Percentiles rank a stretch among this genome's conserved stretches.
Conservation (phyloP, 257 asterid genomes). For the Solanum peruvianum region DNA sequence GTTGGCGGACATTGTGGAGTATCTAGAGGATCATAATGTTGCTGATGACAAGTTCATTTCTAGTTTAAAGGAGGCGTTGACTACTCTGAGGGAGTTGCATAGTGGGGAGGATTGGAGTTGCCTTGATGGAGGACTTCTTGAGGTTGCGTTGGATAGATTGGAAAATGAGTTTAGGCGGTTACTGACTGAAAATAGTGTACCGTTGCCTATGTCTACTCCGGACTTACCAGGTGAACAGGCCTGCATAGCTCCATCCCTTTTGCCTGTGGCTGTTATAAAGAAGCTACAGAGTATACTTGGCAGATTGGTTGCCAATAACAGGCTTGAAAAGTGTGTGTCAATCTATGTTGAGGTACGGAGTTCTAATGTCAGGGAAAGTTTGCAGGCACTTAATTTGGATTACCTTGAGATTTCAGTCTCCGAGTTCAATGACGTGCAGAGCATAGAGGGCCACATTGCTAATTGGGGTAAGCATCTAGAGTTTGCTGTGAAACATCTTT, state of each 20-base stretch:
- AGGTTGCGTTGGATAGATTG: slow-evolving; percentile 48
- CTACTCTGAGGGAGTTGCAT: slow-evolving; percentile 39
- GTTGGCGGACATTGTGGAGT: slow-evolving; percentile 82
- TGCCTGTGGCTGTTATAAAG: slow-evolving; percentile 62
- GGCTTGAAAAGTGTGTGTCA: slow-evolving; percentile 64
- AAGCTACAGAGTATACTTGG: slow-evolving; percentile 72
- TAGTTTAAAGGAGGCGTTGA: slow-evolving; percentile 44
- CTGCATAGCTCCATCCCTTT: slow-evolving; percentile 60
- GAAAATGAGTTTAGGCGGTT: slow-evolving; percentile 62
- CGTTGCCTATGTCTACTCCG: slow-evolving; percentile 54
- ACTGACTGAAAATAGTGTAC: slow-evolving; percentile 44
- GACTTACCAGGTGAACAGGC: slow-evolving; percentile 42
- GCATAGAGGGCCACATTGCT: slow-evolving; percentile 61
- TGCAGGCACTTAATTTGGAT: slow-evolving; percentile 76
- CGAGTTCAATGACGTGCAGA: slow-evolving; percentile 66
- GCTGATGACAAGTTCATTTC: slow-evolving; percentile 57
- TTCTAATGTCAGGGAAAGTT: slow-evolving; percentile 62
- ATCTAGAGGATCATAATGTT: slow-evolving; percentile 71
- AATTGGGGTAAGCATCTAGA: slow-evolving; percentile 88
- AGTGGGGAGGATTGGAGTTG: slow-evolving; percentile 45
- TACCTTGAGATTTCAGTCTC: slow-evolving; percentile 78
- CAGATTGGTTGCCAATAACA: slow-evolving; percentile 43
- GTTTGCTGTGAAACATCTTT: slow-evolving; percentile 75
- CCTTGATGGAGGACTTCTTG: slow-evolving; percentile 84
- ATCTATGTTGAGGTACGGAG: slow-evolving; percentile 75